Percentiles rank a stretch among this genome's conserved stretches.
Evolutionary conservation across 1,139 yeast species (phyloP).

Genomic region (Hemisphaericaspora xylofermentans): DNA sequence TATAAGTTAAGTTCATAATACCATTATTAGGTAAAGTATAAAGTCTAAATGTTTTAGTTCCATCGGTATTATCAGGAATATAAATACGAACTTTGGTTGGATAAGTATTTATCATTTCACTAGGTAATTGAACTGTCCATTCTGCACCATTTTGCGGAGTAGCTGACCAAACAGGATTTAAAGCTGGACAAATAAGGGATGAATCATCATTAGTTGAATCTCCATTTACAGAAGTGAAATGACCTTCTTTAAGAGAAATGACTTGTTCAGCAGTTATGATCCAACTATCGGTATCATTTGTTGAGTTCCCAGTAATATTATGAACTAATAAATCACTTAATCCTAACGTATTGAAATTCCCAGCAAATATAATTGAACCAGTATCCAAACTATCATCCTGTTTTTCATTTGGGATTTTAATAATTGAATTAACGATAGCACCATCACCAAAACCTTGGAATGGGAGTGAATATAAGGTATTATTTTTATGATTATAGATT

Average conservation of each 20-base stretch:
- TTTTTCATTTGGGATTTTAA: conserved; percentile 41
- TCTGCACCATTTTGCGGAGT: conserved; percentile 56
- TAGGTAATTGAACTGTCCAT: conserved; percentile 65
- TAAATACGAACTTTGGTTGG: conserved; percentile 79
- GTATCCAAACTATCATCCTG: conserved; percentile 28
- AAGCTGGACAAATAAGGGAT: conserved; percentile 58
- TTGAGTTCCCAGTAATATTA: conserved; percentile 24
- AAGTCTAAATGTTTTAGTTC: conserved; percentile 68
- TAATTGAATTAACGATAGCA: conserved; percentile 64
- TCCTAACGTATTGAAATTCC: conserved; percentile 66
- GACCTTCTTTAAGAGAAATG: conserved; percentile 63
- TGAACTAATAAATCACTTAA: conserved; percentile 44
- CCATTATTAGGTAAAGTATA: conserved; percentile 80
- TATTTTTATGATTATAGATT: conserved; percentile 54
- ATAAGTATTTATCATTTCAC: conserved; percentile 46
- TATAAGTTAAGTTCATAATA: conserved; percentile 86
- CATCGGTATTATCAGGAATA: conserved; percentile 48
- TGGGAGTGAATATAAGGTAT: conserved; percentile 49
- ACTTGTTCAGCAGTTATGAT: conserved; percentile 61
- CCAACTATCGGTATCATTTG: conserved; percentile 33
- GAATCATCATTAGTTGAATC: conserved; percentile 37
- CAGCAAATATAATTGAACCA: conserved; percentile 74
- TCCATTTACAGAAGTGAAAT: conserved; percentile 54
- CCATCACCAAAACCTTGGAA: conserved; percentile 76
- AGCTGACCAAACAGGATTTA: conserved; percentile 57